phyloP scores from a whole-genome alignment of 2,329 filamentous ascomycete species.

The Botryosphaeria dothidea region DNA sequence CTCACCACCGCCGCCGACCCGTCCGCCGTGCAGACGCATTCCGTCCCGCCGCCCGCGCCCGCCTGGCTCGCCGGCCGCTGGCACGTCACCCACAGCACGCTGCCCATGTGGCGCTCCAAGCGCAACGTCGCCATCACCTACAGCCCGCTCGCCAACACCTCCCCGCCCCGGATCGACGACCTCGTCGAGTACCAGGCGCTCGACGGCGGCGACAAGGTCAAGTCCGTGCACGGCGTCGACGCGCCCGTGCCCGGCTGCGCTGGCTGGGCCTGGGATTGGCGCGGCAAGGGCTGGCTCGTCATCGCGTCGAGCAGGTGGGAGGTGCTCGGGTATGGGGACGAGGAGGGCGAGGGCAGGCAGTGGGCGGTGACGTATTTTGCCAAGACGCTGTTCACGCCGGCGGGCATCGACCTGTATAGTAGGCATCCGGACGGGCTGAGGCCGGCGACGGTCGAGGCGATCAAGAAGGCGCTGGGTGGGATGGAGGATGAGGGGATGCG shows the following conservation, averaged over 20 bases:
- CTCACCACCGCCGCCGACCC: neutral
- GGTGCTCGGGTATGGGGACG: conserved; percentile 68
- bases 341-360: conserved; percentile 26
- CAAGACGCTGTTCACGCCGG: conserved; percentile 79
- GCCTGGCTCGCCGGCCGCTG: conserved; percentile 34
- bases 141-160: conserved; percentile 48
- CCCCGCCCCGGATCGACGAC: conserved; percentile 61
- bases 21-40: neutral
- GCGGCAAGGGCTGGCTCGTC: conserved; percentile 72
- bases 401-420: conserved; percentile 78
- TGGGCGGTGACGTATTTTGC: conserved; percentile 87
- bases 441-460: conserved; percentile 55
- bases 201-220: conserved; percentile 62
- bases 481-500: conserved; percentile 55
- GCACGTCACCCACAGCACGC: conserved; percentile 41
- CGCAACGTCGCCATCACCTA: conserved; percentile 83
- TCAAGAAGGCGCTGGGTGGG: conserved; percentile 56
- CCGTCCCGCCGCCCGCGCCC: conserved; percentile 35
- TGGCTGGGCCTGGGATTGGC: conserved; percentile 66
- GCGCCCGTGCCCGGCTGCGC: conserved; percentile 14
- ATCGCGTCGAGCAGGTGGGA: conserved; percentile 80
- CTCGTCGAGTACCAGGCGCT: conserved; percentile 71
- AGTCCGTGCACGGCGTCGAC: conserved; percentile 26
- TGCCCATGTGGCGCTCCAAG: conserved; percentile 73
- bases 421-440: conserved; percentile 62